These are phyloP conservation scores for Didymosphaeria variabile DNA, from an alignment of 2,329 filamentous ascomycete genomes.

Conservation along the genomic window DNA sequence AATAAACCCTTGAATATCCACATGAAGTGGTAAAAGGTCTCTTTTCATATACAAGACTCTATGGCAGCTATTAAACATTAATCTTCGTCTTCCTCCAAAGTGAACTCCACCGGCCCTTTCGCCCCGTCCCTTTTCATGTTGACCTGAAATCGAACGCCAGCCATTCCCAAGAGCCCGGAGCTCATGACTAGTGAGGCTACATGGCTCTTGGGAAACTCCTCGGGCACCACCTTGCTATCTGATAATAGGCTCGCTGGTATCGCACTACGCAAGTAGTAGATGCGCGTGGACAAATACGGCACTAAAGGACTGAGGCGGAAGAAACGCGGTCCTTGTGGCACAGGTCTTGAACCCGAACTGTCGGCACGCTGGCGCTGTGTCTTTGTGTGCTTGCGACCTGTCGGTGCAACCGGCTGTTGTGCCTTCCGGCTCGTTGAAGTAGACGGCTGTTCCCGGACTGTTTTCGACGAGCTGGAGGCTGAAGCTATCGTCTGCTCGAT, in stretches of 20 bases:
- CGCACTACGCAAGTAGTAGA: slow-evolving; percentile 42
- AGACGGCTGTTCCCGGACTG: slow-evolving; percentile 22
- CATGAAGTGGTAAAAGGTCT: too few species aligned
- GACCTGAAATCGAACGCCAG: slow-evolving; percentile 32
- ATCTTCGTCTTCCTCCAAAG: slow-evolving; percentile 23
- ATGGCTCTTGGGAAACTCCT: slow-evolving; percentile 42
- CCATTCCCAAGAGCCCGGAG: slow-evolving; percentile 46
- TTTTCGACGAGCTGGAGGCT: slow-evolving; percentile 10
- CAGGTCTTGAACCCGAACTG: slow-evolving; percentile 23
- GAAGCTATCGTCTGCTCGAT: slow-evolving; percentile 20
- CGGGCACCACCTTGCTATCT: slow-evolving; percentile 35
- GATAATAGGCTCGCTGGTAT: slow-evolving; percentile 31
- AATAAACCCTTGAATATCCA: too few species aligned
- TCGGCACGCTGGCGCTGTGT: slow-evolving; percentile 32
- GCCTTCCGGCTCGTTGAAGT: slow-evolving; percentile 25
- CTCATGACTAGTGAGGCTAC: slow-evolving; percentile 46
- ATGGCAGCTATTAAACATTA: not conserved
- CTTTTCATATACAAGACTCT: too few species aligned
- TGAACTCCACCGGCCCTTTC: slow-evolving; percentile 27
- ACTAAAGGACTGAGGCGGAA: slow-evolving; percentile 44
- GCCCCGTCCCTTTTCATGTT: slow-evolving; percentile 24
- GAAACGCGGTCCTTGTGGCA: slow-evolving; percentile 38
- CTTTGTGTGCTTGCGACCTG: slow-evolving; percentile 19
- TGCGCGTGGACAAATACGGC: slow-evolving; percentile 42
- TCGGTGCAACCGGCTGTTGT: slow-evolving; percentile 16